Base-by-base conservation (phyloP, 2,329 filamentous ascomycete genomes). In the Fusarium stilboides region DNA sequence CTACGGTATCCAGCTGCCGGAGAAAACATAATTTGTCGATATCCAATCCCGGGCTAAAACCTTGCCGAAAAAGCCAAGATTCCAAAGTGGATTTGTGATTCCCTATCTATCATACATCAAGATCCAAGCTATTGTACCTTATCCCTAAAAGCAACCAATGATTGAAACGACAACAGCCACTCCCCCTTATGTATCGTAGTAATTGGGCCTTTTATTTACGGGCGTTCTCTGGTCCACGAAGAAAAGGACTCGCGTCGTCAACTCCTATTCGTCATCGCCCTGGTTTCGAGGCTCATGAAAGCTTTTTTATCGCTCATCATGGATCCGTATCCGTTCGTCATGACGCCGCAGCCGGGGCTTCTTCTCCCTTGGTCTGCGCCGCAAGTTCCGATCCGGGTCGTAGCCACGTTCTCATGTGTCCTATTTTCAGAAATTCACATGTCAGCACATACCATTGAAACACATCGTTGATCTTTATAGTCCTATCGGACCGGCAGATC, bases 371-470 rank as follows among this genome's bases (percentile, higher is more conserved):
- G 22, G 71, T 68, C 60, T 70, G 65, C 63, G 67, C 73, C 60
- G 71, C 61, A 58, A 73, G 65, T 61, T 75, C 71, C 56, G 71
- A 72, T 53, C 73, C 73, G 54, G 91, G 92, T 65, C 92, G 86
- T 70, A 89, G 86, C 91, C 91, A 94, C 33, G 91, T 93, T 64
- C 89, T 87, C 68, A 94, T 87, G 77, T 94, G 92, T 37, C 92
- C 91, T 93, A 77, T 68, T 71, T 50, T 68, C 51, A 68, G 51
- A 53, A 47, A 47, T 70, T 49, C 50, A 62, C 63, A 53, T 61
- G 70, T 73, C 53, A 72, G 61, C 65, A 42, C 42, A 60, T 59
- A 31, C 8, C 31, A 64, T 19, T 52, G 51, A 28, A 65, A 51
- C 26, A 33, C 28, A 31, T 50, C 40, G 43, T 59, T 40, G 24